Percentiles rank a stretch among this genome's conserved stretches.
These are phyloP conservation scores for Aleurites moluccanus DNA, from an alignment of 441 rosid species.

Conservation along the genomic window DNA sequence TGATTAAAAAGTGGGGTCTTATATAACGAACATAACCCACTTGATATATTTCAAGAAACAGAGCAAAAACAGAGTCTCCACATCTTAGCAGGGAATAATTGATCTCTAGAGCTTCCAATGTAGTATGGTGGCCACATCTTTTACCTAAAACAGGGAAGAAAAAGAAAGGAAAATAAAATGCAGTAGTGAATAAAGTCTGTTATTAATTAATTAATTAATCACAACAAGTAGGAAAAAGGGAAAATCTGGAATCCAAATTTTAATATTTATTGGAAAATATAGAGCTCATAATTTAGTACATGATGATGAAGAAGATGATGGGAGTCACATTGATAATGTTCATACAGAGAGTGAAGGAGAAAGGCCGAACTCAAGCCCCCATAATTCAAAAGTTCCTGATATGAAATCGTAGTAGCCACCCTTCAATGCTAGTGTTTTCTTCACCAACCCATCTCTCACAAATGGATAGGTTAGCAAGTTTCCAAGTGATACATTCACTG, in stretches of 20 bases:
- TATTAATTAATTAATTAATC: neutral
- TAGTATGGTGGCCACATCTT: conserved; percentile 74
- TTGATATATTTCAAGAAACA: conserved; percentile 10
- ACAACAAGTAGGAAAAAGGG: neutral
- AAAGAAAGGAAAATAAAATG: conserved; percentile 28
- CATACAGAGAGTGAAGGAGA: conserved; percentile 58
- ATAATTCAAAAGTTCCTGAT: conserved; percentile 71
- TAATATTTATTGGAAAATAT: conserved; percentile 18
- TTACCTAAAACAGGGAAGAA: conserved; percentile 47
- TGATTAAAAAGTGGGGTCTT: conserved; percentile 11
- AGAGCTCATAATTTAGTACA: conserved; percentile 28
- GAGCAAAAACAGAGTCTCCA: conserved; percentile 26
- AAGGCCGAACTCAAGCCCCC: conserved; percentile 61
- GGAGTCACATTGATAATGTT: conserved; percentile 30
- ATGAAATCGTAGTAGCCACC: conserved; percentile 85
- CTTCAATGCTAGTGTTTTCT: conserved; percentile 59
- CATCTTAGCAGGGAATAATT: conserved; percentile 40
- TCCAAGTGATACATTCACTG: conserved; percentile 82
- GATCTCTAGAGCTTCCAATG: conserved; percentile 72
- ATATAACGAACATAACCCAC: conserved; percentile 21
- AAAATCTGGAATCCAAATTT: conserved; percentile 14
- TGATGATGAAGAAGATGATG: neutral
- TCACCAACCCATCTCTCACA: conserved; percentile 70
- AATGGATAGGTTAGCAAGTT: conserved; percentile 81
- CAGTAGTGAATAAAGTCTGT: conserved; percentile 43